phyloP scores from a whole-genome alignment of 129 eudicot species.

The Lonicera japonica region DNA sequence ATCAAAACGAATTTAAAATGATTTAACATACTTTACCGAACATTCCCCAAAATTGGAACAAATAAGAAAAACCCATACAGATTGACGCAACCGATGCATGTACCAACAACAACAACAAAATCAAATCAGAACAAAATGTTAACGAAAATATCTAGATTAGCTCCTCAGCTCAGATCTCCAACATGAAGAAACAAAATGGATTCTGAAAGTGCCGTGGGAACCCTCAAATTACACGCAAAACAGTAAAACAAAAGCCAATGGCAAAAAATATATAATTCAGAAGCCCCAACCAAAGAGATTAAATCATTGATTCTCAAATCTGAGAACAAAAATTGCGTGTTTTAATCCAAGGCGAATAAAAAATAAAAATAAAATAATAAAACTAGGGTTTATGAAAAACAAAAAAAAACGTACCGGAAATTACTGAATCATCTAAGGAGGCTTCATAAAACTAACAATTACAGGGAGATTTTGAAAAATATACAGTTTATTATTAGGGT shows the following conservation, averaged over 20 bases:
- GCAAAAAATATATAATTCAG: not conserved
- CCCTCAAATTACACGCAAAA: not conserved
- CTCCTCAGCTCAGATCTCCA: conserved; percentile 3
- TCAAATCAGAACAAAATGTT: too few relatives aligned
- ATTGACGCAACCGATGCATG: not conserved
- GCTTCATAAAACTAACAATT: conserved; percentile 53
- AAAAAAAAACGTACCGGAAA: conserved; percentile 26
- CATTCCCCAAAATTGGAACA: not conserved
- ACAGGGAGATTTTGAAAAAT: not conserved
- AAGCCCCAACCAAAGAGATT: not conserved
- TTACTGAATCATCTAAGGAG: conserved; percentile 37
- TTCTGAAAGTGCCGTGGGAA: not conserved
- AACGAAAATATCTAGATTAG: not conserved
- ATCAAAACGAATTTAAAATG: not conserved
- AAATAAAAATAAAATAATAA: not conserved
- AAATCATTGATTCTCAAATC: not conserved
- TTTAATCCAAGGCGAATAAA: not conserved
- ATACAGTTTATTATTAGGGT: conserved; percentile 14
- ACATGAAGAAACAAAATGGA: not conserved
- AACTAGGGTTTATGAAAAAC: not conserved
- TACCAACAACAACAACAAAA: not conserved
- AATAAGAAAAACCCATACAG: not conserved
- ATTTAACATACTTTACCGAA: not conserved
- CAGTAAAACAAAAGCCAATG: not conserved
- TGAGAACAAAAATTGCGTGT: not conserved